These are phyloP conservation scores for Viridothelium virens DNA, from an alignment of 495 filamentous ascomycete genomes.

Conservation along the genomic window DNA sequence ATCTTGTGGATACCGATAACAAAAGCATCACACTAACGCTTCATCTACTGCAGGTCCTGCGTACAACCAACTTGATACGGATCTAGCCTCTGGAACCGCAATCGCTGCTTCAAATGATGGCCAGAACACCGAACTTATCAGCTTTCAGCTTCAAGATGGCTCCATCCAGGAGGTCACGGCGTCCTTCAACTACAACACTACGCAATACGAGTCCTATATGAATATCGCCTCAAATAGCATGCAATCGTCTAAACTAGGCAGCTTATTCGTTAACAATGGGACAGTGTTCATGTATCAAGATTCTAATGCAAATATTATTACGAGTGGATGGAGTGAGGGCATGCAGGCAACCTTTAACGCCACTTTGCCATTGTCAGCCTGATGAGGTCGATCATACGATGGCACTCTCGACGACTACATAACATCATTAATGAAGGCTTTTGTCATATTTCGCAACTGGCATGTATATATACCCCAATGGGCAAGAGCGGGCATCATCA, in stretches of 20 bases:
- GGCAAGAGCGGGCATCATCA: too few species aligned
- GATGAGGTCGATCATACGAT: neutral
- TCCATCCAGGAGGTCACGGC: neutral
- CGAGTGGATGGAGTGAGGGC: neutral
- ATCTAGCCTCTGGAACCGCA: neutral
- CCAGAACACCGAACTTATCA: neutral
- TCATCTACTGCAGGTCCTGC: neutral
- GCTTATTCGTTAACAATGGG: neutral
- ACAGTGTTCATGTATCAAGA: constrained; percentile 1
- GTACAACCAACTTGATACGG: neutral
- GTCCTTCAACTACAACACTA: neutral
- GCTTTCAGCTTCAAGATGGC: neutral
- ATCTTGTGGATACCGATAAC: too few species aligned
- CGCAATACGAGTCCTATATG: neutral
- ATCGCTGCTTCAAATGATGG: neutral
- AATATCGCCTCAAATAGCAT: neutral
- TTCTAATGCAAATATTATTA: neutral
- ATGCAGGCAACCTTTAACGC: neutral
- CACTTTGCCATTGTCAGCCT: neutral
- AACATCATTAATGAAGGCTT: too few species aligned
- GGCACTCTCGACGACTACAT: too few species aligned
- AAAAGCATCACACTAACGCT: neutral
- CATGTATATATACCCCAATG: too few species aligned
- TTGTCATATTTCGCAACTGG: too few species aligned
- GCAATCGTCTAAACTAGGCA: neutral